Percentiles rank a stretch among this genome's conserved stretches.
These are phyloP conservation scores for Lepidopterella palustris DNA, from an alignment of 495 filamentous ascomycete species.

Conservation along the genomic window DNA sequence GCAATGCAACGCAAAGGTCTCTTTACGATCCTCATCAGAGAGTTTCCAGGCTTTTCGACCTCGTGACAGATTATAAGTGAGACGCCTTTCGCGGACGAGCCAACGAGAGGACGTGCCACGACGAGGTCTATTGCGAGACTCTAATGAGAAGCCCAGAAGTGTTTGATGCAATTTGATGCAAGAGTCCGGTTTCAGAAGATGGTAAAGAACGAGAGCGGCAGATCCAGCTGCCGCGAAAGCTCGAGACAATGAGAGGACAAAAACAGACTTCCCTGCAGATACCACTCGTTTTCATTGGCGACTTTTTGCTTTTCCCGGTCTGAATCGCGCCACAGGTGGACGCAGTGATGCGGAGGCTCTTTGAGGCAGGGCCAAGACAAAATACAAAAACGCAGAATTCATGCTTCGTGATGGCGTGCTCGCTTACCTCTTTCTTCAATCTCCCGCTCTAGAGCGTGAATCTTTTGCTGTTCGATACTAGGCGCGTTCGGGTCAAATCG, in stretches of 20 bases:
- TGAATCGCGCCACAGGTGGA: not conserved
- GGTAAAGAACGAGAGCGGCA: not conserved
- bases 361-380: too few relatives aligned
- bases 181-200: too few relatives aligned
- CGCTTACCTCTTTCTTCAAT: slow-evolving; percentile 52
- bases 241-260: not conserved
- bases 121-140: too few relatives aligned
- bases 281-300: not conserved
- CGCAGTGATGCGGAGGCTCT: not conserved
- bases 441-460: slow-evolving; percentile 58
- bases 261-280: not conserved
- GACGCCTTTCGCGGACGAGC: not conserved
- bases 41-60: not conserved
- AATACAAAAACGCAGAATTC: too few relatives aligned
- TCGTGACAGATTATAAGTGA: not conserved
- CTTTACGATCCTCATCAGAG: too few relatives aligned
- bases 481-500: slow-evolving; percentile 87
- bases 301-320: not conserved
- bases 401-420: not conserved
- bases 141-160: too few relatives aligned
- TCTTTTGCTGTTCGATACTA: slow-evolving; percentile 55
- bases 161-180: not conserved
- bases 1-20: too few relatives aligned
- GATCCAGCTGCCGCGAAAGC: not conserved
- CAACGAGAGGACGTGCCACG: too few relatives aligned